phyloP scores from a whole-genome alignment of 495 filamentous ascomycete species.

The Penicillium fimorum region DNA sequence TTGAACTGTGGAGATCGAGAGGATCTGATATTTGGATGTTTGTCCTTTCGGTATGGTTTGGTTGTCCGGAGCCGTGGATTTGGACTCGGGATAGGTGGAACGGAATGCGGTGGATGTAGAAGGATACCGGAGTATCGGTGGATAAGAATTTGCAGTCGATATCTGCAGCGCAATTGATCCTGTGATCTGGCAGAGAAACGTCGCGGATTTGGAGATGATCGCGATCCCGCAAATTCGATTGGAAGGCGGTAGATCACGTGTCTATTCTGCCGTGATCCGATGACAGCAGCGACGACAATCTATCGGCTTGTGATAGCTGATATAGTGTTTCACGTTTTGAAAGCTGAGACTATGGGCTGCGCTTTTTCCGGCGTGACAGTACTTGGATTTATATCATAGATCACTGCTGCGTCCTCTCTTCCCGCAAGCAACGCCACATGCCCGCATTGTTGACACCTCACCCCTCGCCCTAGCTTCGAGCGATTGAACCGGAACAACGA shows the following conservation, averaged over 20 bases:
- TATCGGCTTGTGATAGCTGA: background rate
- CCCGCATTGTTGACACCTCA: constrained; percentile 8
- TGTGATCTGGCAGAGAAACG: background rate
- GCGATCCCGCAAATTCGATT: constrained; percentile 20
- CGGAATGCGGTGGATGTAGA: background rate
- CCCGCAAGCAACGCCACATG: background rate
- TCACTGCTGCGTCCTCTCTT: background rate
- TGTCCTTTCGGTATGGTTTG: background rate
- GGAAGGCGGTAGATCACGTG: constrained; percentile 31
- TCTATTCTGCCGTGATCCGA: constrained; percentile 21
- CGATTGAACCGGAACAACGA: constrained; percentile 10
- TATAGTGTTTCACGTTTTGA: background rate
- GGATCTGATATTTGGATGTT: constrained; percentile 9
- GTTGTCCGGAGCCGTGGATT: background rate
- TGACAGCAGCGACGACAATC: constrained; percentile 15
- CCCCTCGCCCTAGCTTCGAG: constrained; percentile 8
- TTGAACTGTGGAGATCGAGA: constrained; percentile 18
- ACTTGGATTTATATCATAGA: constrained; percentile 1
- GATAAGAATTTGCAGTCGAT: background rate
- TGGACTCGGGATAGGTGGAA: background rate
- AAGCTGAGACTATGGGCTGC: background rate
- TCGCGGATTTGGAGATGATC: constrained; percentile 2
- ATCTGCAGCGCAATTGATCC: background rate
- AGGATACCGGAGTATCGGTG: background rate
- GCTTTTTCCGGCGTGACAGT: constrained; percentile 7